These are phyloP conservation scores for Cryphonectria parasitica DNA, from an alignment of 2,329 filamentous ascomycete genomes.

Conservation along the genomic window DNA sequence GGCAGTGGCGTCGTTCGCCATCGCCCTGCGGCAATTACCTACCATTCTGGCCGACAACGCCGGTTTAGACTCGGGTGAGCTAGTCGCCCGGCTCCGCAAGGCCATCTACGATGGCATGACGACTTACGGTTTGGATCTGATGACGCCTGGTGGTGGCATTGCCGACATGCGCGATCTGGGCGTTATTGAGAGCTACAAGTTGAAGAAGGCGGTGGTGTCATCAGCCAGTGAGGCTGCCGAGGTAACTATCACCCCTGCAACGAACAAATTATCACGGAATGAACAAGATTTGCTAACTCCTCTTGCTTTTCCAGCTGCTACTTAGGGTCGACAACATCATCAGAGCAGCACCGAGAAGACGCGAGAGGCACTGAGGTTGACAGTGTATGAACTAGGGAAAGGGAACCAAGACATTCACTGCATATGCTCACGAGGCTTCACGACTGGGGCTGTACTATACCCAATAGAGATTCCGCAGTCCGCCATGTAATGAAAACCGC, in stretches of 20 bases:
- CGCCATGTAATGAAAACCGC: conserved; percentile 28
- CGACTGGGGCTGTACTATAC: conserved; percentile 30
- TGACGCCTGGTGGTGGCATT: conserved; percentile 88
- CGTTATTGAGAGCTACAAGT: conserved; percentile 97
- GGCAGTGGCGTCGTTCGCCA: conserved; percentile 87
- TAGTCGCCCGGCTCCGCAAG: conserved; percentile 88
- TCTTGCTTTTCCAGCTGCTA: conserved; percentile 65
- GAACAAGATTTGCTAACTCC: conserved; percentile 25
- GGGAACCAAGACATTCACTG: neutral
- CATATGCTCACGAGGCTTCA: conserved; percentile 10
- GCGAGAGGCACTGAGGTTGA: conserved; percentile 70
- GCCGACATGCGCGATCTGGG: conserved; percentile 94
- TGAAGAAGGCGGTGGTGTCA: conserved; percentile 97
- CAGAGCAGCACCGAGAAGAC: conserved; percentile 81
- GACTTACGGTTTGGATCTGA: conserved; percentile 86
- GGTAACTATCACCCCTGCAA: conserved; percentile 56
- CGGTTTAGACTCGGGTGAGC: conserved; percentile 90
- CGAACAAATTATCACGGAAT: conserved; percentile 32
- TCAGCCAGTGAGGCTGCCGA: conserved; percentile 96
- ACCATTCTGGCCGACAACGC: conserved; percentile 98
- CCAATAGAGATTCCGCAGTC: conserved; percentile 29
- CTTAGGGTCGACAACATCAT: conserved; percentile 98
- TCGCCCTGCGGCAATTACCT: conserved; percentile 87
- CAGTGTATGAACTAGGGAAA: conserved; percentile 7
- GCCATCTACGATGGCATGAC: conserved; percentile 94